Percentiles rank a stretch among this genome's conserved stretches.
phyloP scores from a whole-genome alignment of 805 yeast genomes.

The Pichia manshurica region DNA sequence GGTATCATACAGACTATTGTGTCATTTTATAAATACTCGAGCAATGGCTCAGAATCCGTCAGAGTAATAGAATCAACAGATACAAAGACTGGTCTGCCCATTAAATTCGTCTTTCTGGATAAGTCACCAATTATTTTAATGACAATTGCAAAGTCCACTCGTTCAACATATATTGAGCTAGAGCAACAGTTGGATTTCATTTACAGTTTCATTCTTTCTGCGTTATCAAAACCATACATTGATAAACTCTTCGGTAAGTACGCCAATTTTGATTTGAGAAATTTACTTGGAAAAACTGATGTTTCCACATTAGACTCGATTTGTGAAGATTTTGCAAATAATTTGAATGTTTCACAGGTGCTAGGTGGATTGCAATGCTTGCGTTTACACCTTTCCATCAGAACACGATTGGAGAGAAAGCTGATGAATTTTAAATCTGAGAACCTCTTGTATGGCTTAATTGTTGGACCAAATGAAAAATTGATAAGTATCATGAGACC shows the following conservation, averaged over 20 bases:
- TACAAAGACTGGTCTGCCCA: constrained; percentile 22
- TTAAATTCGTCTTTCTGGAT: constrained; percentile 53
- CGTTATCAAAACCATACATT: constrained; percentile 76
- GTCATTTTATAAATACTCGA: constrained; percentile 52
- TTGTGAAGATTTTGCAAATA: constrained; percentile 43
- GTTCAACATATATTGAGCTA: constrained; percentile 42
- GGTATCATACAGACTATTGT: constrained; percentile 79
- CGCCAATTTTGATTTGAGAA: constrained; percentile 77
- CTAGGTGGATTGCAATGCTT: constrained; percentile 64
- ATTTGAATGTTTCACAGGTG: constrained; percentile 52
- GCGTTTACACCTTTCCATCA: constrained; percentile 48
- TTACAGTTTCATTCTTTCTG: constrained; percentile 73
- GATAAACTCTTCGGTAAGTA: constrained; percentile 60
- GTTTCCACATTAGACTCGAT: constrained; percentile 63
- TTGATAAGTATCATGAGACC: constrained; percentile 73
- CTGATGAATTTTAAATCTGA: constrained; percentile 43
- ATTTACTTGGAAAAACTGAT: constrained; percentile 70
- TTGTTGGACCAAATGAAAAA: constrained; percentile 58
- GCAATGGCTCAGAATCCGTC: constrained; percentile 33
- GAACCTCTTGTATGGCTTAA: constrained; percentile 67
- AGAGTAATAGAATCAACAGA: constrained; percentile 46
- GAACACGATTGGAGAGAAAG: constrained; percentile 53
- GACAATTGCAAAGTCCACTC: constrained; percentile 57
- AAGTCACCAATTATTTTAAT: constrained; percentile 68
- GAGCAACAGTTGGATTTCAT: constrained; percentile 63